phyloP scores from a whole-genome alignment of 805 yeast genomes.

The Millerozyma acaciae region DNA sequence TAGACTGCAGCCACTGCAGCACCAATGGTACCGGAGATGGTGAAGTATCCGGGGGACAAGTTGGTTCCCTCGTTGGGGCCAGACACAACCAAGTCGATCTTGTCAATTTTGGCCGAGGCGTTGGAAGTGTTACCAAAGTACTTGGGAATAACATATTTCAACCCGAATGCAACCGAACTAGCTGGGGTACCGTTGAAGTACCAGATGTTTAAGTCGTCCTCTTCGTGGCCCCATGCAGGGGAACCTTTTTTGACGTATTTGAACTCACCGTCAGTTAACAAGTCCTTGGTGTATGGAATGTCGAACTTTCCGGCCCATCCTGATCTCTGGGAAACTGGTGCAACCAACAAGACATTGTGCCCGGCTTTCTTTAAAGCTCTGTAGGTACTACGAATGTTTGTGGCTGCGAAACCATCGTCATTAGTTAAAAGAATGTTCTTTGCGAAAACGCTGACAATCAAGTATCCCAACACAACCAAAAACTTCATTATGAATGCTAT shows the following conservation, averaged over 20 bases:
- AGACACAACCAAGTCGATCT: constrained; percentile 42
- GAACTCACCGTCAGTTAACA: constrained; percentile 44
- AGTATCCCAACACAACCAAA: not conserved
- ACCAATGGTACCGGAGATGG: constrained; percentile 51
- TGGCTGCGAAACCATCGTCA: constrained; percentile 56
- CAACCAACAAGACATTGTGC: constrained; percentile 46
- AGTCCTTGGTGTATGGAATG: constrained; percentile 33
- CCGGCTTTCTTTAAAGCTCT: constrained; percentile 45
- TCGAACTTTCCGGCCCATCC: constrained; percentile 56
- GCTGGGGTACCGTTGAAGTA: constrained; percentile 57
- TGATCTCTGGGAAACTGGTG: constrained; percentile 49
- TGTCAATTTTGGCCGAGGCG: constrained; percentile 18
- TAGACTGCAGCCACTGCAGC: constrained; percentile 45
- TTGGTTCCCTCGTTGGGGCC: constrained; percentile 55
- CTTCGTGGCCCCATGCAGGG: constrained; percentile 55
- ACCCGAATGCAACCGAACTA: constrained; percentile 46
- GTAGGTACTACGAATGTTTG: constrained; percentile 55
- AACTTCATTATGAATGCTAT: not conserved
- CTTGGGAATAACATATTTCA: constrained; percentile 45
- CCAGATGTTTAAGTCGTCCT: constrained; percentile 37
- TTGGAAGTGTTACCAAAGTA: constrained; percentile 26
- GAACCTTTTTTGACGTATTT: constrained; percentile 44
- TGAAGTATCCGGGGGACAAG: constrained; percentile 39
- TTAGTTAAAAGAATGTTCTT: constrained; percentile 36
- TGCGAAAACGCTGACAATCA: not conserved